Evolutionary conservation across 2,329 filamentous ascomycete genomes (phyloP), one percentile per base, ranked within the genome.

Genomic region (Didymella pinodella): DNA sequence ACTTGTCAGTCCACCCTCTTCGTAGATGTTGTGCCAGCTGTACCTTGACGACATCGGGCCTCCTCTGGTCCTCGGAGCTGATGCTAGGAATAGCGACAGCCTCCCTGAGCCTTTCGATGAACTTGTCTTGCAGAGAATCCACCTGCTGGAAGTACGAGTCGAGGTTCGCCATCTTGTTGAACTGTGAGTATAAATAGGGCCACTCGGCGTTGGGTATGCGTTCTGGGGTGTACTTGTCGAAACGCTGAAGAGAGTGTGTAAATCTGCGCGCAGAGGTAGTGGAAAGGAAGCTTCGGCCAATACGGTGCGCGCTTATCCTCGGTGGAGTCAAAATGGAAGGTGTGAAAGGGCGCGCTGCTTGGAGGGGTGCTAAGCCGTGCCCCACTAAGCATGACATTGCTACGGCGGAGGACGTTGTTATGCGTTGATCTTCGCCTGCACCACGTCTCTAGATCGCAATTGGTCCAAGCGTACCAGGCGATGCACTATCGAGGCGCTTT

Each of bases 1-100:
- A 6, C 48, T 34, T 22, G 43, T 61, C 47, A 65, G 54, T 29
- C 14, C 41, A 20, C 36, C 26, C 20, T 47, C 44, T 47, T 25
- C 25, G 10, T 26, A 29, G 2, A 2, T 41, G 47, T 12, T 12
- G 28, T 38, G 40, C 16, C 36, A 25, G 14, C 71, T 75, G 57
- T 75, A 86, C 85, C 78, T 90, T 92, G 74, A 99, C 88, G 63
- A 99, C 95, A 84, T 99, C 93, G 54, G 89, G 89, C 60, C 95
- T 89, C 74, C 92, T 89, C 68, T 90, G 89, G 74, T 95, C 92
- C 64, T 97, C 93, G 47, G 94, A 91, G 32, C 94, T 98, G 76
- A 99, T 86, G 64, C 95, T 99, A 20, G 95, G 95, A 72, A 99
- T 99, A 51, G 93, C 94, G 60, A 99, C 95, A 54, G 95, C 95